Conservation (phyloP, 2,329 filamentous ascomycete species). For the Akanthomyces uredinophilus region DNA sequence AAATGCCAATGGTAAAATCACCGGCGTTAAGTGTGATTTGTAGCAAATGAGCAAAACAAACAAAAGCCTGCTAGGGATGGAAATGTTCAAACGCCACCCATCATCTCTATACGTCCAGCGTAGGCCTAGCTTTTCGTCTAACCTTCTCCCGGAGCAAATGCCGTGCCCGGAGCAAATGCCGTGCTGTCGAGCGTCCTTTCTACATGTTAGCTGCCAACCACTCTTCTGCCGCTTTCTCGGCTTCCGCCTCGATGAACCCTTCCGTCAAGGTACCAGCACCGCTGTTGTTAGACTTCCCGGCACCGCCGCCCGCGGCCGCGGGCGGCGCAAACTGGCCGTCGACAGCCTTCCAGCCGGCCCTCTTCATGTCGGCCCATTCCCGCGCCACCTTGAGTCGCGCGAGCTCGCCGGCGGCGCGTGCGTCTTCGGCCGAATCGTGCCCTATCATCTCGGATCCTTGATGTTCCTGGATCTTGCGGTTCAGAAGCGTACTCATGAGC, state of each 20-base stretch:
- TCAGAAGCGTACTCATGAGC: conserved; percentile 65
- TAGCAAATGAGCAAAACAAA: neutral
- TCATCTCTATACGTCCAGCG: neutral
- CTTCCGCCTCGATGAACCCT: conserved; percentile 30
- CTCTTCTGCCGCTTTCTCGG: neutral
- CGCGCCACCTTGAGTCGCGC: conserved; percentile 66
- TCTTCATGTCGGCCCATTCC: conserved; percentile 63
- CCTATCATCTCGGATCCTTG: conserved; percentile 48
- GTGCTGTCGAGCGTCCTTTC: neutral
- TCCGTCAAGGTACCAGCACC: conserved; percentile 30
- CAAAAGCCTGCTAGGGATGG: neutral
- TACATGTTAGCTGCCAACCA: conserved; percentile 5
- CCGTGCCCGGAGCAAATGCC: neutral
- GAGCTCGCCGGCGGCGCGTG: conserved; percentile 80
- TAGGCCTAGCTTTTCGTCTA: neutral
- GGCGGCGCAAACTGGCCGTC: conserved; percentile 44
- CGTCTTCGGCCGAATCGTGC: conserved; percentile 91
- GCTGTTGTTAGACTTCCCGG: neutral
- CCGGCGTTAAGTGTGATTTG: neutral
- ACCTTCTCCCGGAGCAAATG: neutral
- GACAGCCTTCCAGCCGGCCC: conserved; percentile 60
- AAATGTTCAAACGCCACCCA: neutral
- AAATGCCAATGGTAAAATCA: neutral
- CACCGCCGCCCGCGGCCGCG: conserved; percentile 17
- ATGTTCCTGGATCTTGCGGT: conserved; percentile 73